Conservation (phyloP, 768 basidiomycete genomes). For the Hysterangium stoloniferum region DNA sequence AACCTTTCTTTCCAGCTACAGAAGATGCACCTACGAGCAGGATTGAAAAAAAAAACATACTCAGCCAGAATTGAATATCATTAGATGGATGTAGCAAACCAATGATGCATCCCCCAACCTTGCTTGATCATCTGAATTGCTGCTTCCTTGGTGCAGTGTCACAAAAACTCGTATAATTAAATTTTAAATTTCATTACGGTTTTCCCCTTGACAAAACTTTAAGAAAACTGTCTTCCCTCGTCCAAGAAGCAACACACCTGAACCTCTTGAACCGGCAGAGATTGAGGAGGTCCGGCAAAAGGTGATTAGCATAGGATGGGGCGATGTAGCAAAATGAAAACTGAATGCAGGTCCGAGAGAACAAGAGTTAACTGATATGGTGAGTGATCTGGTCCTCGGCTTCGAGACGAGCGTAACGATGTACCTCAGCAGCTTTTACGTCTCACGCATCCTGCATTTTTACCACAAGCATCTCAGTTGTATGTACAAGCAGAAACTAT, state of each 20-base stretch:
- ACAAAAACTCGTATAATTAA: too few species aligned
- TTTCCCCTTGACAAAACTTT: too few species aligned
- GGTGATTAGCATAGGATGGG: constrained; percentile 36
- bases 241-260: constrained; percentile 24
- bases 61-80: too few species aligned
- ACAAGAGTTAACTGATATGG: constrained; percentile 51
- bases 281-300: constrained; percentile 40
- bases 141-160: too few species aligned
- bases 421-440: constrained; percentile 19
- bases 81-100: too few species aligned
- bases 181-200: too few species aligned
- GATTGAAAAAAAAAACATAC: too few species aligned
- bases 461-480: constrained; percentile 28
- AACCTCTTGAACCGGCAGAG: constrained; percentile 39
- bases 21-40: too few species aligned
- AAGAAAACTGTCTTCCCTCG: constrained; percentile 16
- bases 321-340: constrained; percentile 16
- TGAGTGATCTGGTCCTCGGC: constrained; percentile 23
- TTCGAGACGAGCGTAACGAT: constrained; percentile 3
- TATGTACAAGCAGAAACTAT: constrained; percentile 57
- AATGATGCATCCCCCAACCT: too few species aligned
- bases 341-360: constrained; percentile 30
- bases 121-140: too few species aligned
- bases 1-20: too few species aligned
- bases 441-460: constrained; percentile 20